A percentile compares a stretch with the other conserved stretches of the same genome.
phyloP scores from a whole-genome alignment of 2,329 filamentous ascomycete genomes.

The Colletotrichum filicis region DNA sequence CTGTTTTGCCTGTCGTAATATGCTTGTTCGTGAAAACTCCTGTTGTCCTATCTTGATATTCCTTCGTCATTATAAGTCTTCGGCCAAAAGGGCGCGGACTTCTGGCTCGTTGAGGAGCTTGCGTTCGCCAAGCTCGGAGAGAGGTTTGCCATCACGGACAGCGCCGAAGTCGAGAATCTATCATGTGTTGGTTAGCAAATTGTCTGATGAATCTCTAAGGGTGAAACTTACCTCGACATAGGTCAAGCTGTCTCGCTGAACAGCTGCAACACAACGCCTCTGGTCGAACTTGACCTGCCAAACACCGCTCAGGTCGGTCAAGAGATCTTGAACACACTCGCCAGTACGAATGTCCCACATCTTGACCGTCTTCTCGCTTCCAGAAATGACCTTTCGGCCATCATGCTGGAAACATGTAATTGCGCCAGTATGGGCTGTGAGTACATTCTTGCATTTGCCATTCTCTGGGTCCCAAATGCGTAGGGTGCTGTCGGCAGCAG shows the following conservation, averaged over 20 bases:
- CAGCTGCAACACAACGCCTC: conserved; percentile 92
- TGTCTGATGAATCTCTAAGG: not conserved
- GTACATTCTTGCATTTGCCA: conserved; percentile 87
- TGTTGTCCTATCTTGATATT: conserved; percentile 6
- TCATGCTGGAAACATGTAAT: conserved; percentile 99
- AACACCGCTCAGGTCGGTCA: conserved; percentile 94
- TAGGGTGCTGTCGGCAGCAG: conserved; percentile 93
- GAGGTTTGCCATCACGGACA: conserved; percentile 84
- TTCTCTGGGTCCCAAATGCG: conserved; percentile 97
- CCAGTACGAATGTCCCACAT: conserved; percentile 98
- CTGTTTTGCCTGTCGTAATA: conserved; percentile 27
- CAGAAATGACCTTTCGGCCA: conserved; percentile 94
- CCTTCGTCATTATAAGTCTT: conserved; percentile 45
- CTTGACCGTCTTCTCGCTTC: conserved; percentile 94
- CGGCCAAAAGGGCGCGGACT: conserved; percentile 61
- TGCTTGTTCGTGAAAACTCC: conserved; percentile 29
- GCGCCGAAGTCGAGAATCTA: conserved; percentile 98
- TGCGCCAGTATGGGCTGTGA: conserved; percentile 94
- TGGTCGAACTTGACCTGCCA: conserved; percentile 99
- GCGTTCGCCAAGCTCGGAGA: conserved; percentile 81
- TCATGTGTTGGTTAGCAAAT: not conserved
- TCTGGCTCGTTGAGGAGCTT: conserved; percentile 73
- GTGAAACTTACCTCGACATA: conserved; percentile 85
- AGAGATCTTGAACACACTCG: conserved; percentile 89
- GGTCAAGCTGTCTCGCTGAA: conserved; percentile 90